Conservation (phyloP, 768 basidiomycete genomes). For the Boletus bicolor region DNA sequence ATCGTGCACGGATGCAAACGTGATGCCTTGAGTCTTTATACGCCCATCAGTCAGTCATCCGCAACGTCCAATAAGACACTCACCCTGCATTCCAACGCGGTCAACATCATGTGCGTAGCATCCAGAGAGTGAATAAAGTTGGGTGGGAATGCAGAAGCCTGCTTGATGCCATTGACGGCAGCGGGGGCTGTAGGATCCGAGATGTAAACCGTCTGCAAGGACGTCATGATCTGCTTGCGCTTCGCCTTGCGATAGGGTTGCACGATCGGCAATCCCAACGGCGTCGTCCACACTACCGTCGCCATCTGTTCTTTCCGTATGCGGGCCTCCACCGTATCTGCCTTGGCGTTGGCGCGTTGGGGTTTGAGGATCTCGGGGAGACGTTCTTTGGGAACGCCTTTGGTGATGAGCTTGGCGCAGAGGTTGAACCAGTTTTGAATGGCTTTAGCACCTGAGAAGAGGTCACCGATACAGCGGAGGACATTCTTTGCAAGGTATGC, state of each 20-base stretch:
- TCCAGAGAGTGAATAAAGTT: constrained; percentile 98
- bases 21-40: constrained; percentile 61
- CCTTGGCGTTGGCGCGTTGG: constrained; percentile 9
- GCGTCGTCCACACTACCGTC: constrained; percentile 93
- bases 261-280: constrained; percentile 91
- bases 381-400: constrained; percentile 76
- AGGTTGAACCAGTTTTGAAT: constrained; percentile 91
- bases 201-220: constrained; percentile 84
- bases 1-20: constrained; percentile 96
- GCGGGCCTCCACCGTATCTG: constrained; percentile 33
- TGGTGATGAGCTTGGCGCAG: constrained; percentile 80
- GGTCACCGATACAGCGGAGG: constrained; percentile 80
- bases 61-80: constrained; percentile 21
- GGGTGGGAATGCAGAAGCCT: constrained; percentile 96
- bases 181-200: constrained; percentile 77
- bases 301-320: constrained; percentile 91
- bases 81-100: constrained; percentile 85
- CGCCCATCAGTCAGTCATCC: constrained; percentile 2
- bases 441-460: constrained; percentile 87
- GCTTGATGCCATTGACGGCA: constrained; percentile 81
- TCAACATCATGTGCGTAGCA: constrained; percentile 98
- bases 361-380: constrained; percentile 42
- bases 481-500: constrained; percentile 80
- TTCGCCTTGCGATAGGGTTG: constrained; percentile 90
- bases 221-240: constrained; percentile 80